Percentiles rank a stretch among this genome's conserved stretches.
phyloP scores from a whole-genome alignment of 441 rosid species.

The Bocquillonia castaneifolia region DNA sequence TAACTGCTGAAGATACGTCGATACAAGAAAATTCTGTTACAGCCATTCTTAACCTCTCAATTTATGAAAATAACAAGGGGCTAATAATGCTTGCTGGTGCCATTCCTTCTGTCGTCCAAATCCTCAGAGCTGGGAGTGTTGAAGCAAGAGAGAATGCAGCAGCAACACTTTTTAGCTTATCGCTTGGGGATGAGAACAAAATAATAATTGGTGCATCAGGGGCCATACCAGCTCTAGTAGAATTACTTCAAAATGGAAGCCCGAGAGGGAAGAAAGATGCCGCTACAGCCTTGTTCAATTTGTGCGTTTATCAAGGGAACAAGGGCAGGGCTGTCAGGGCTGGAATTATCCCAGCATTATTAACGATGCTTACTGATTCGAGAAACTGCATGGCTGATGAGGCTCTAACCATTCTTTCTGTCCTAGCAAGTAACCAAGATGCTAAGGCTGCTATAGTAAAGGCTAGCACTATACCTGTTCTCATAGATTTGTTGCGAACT shows the following conservation, averaged over 20 bases:
- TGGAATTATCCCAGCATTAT: constrained; percentile 55
- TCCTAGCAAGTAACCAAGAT: constrained; percentile 63
- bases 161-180: constrained; percentile 80
- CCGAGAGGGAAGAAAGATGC: constrained; percentile 86
- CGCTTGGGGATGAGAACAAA: constrained; percentile 82
- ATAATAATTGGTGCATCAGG: constrained; percentile 91
- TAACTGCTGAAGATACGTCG: constrained; percentile 51
- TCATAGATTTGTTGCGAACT: constrained; percentile 54
- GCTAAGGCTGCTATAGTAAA: constrained; percentile 70
- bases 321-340: constrained; percentile 84
- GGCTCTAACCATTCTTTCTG: constrained; percentile 72
- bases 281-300: constrained; percentile 78
- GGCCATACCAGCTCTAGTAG: constrained; percentile 72
- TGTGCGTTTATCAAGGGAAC: constrained; percentile 79
- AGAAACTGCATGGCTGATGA: constrained; percentile 63
- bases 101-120: constrained; percentile 74
- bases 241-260: constrained; percentile 63
- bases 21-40: constrained; percentile 82
- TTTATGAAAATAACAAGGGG: constrained; percentile 68
- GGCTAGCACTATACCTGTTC: constrained; percentile 53
- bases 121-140: constrained; percentile 75
- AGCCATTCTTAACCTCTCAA: constrained; percentile 81
- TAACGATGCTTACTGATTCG: constrained; percentile 61
- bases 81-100: constrained; percentile 87
- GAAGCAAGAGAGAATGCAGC: constrained; percentile 90